Conservation (phyloP, 306 rosid genomes). For the Vicia villosa region DNA sequence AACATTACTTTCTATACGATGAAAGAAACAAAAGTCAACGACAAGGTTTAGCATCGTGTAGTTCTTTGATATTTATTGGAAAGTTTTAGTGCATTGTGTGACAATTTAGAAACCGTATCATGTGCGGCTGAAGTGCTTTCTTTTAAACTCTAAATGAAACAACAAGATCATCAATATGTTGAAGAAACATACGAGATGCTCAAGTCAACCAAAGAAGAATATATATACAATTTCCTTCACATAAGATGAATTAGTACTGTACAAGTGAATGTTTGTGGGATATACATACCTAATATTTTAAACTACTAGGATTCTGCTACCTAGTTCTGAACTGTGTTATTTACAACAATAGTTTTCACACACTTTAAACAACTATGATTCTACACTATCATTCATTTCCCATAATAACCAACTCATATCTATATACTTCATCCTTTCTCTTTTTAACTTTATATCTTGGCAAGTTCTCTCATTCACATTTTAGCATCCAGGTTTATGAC, state of each 20-base stretch:
- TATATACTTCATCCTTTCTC: slow-evolving; percentile 7
- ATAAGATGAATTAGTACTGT: slow-evolving; percentile 30
- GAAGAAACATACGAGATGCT: background rate
- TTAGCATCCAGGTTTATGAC: background rate
- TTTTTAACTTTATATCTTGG: slow-evolving; percentile 19
- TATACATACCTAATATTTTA: too few relatives aligned
- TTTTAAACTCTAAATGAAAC: too few relatives aligned
- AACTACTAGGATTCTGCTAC: background rate
- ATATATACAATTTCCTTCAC: slow-evolving; percentile 39
- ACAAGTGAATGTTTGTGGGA: slow-evolving; percentile 31
- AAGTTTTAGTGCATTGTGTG: too few relatives aligned
- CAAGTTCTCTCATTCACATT: background rate
- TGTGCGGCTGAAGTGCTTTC: too few relatives aligned
- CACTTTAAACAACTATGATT: slow-evolving; percentile 22
- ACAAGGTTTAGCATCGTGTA: too few relatives aligned
- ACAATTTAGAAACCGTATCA: too few relatives aligned
- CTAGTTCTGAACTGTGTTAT: slow-evolving; percentile 8
- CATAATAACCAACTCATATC: slow-evolving; percentile 19
- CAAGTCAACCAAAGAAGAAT: slow-evolving; percentile 33
- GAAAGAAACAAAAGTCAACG: too few relatives aligned
- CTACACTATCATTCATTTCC: slow-evolving; percentile 27
- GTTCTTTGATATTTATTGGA: too few relatives aligned
- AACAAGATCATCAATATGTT: too few relatives aligned
- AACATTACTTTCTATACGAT: too few relatives aligned
- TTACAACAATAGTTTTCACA: slow-evolving; percentile 29